A percentile compares a stretch with the other conserved stretches of the same genome.
Conservation (phyloP, 352 stramenopile species). For the Salisapilia sapeloensis region DNA sequence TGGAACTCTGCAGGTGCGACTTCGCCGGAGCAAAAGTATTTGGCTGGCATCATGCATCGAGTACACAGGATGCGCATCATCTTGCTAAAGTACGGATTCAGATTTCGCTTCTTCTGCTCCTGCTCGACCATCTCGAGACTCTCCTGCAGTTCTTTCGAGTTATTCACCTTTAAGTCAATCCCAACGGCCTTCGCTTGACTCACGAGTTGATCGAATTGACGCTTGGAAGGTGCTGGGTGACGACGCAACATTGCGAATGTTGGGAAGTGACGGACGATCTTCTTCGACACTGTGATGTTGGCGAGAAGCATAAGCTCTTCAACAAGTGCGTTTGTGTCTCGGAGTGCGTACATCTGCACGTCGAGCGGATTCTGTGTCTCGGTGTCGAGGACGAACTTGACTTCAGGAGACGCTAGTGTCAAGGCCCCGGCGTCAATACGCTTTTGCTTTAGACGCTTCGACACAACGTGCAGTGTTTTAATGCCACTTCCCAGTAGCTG, state of each 20-base stretch:
- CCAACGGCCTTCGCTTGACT: conserved; percentile 66
- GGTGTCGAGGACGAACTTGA: conserved; percentile 95
- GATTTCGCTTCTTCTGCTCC: conserved; percentile 13
- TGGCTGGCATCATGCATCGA: conserved; percentile 96
- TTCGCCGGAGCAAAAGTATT: conserved; percentile 97
- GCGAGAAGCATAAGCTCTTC: conserved; percentile 99
- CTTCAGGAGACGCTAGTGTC: conserved; percentile 93
- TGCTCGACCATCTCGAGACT: conserved; percentile 66
- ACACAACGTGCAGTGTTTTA: conserved; percentile 86
- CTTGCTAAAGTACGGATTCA: conserved; percentile 97
- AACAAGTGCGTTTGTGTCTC: conserved; percentile 92
- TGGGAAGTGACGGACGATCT: conserved; percentile 86
- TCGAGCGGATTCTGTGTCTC: conserved; percentile 97
- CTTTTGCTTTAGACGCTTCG: conserved; percentile 81
- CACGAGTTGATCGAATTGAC: conserved; percentile 85
- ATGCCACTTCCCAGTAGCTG: conserved; percentile 62
- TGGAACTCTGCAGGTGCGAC: conserved; percentile 91
- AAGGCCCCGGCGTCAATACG: conserved; percentile 93
- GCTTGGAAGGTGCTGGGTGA: conserved; percentile 88
- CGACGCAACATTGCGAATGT: conserved; percentile 91
- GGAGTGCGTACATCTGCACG: conserved; percentile 93
- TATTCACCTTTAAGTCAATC: conserved; percentile 65
- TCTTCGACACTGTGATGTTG: conserved; percentile 97
- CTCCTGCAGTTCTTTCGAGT: conserved; percentile 62
- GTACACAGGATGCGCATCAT: conserved; percentile 93